phyloP scores from a whole-genome alignment of 2,329 filamentous ascomycete genomes.

The Lomentospora prolificans region DNA sequence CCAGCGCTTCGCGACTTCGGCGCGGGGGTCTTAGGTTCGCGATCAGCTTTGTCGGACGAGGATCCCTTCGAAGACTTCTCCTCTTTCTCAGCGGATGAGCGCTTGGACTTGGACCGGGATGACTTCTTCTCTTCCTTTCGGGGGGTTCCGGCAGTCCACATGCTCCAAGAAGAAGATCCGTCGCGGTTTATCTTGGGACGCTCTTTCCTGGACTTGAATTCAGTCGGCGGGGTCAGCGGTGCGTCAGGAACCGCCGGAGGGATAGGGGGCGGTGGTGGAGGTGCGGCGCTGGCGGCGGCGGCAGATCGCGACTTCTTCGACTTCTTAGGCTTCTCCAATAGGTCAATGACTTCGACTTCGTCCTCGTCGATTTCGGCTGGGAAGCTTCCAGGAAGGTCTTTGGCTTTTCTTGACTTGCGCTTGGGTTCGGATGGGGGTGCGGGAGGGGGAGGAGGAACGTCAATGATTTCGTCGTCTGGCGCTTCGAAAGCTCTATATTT shows the following conservation, averaged over 20 bases:
- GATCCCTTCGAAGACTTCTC: constrained; percentile 40
- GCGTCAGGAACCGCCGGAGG: constrained; percentile 38
- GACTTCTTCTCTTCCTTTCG: constrained; percentile 40
- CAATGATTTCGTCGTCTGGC: constrained; percentile 26
- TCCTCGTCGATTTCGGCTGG: constrained; percentile 41
- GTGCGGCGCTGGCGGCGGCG: constrained; percentile 9
- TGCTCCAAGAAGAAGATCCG: constrained; percentile 60
- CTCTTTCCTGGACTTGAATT: constrained; percentile 60
- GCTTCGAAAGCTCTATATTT: constrained; percentile 47
- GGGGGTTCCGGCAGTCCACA: constrained; percentile 51
- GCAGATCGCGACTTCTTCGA: constrained; percentile 18
- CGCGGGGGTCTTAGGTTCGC: constrained; percentile 16
- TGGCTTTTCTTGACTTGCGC: constrained; percentile 12
- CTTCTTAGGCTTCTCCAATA: constrained; percentile 27
- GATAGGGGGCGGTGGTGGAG: constrained; percentile 26
- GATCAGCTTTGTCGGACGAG: constrained; percentile 59
- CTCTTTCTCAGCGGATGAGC: not conserved
- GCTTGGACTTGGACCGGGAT: constrained; percentile 55
- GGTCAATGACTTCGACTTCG: constrained; percentile 41
- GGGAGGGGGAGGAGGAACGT: constrained; percentile 27
- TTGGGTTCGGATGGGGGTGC: constrained; percentile 11
- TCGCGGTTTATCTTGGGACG: constrained; percentile 67
- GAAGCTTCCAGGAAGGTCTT: constrained; percentile 46
- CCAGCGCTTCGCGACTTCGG: constrained; percentile 36
- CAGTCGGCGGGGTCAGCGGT: constrained; percentile 40